phyloP scores from a whole-genome alignment of 345 rosid genomes.

The Eucalyptus curtisii region DNA sequence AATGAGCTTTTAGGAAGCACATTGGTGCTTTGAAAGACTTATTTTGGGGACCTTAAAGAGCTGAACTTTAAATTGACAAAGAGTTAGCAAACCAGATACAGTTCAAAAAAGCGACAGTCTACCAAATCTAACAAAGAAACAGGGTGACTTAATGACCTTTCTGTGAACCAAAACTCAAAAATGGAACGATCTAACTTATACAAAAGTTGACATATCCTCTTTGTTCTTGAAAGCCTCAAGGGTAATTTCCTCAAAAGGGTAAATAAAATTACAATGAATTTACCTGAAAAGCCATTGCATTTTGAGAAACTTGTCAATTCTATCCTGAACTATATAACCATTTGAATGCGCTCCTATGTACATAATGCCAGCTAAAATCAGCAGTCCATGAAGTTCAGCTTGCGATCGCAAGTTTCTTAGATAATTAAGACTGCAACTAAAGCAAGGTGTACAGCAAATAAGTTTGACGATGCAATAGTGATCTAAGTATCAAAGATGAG shows the following conservation, averaged over 20 bases:
- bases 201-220: neutral
- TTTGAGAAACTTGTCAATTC: neutral
- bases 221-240: neutral
- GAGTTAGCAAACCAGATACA: neutral
- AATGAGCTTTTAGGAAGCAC: neutral
- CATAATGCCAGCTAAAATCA: neutral
- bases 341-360: neutral
- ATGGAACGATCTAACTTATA: neutral
- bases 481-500: neutral
- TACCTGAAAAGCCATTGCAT: neutral
- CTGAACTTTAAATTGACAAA: neutral
- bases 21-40: neutral
- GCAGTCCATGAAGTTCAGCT: neutral
- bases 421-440: neutral
- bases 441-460: neutral
- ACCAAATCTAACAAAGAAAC: neutral
- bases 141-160: neutral
- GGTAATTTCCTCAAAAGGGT: neutral
- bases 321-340: neutral
- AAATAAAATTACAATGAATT: neutral
- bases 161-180: neutral
- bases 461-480: neutral
- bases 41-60: neutral
- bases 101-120: neutral
- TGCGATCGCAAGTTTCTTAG: neutral